Evolutionary conservation across 148 eudicot species (phyloP), one percentile per base, ranked within the genome.

Genomic region (Diospyros kaki): DNA sequence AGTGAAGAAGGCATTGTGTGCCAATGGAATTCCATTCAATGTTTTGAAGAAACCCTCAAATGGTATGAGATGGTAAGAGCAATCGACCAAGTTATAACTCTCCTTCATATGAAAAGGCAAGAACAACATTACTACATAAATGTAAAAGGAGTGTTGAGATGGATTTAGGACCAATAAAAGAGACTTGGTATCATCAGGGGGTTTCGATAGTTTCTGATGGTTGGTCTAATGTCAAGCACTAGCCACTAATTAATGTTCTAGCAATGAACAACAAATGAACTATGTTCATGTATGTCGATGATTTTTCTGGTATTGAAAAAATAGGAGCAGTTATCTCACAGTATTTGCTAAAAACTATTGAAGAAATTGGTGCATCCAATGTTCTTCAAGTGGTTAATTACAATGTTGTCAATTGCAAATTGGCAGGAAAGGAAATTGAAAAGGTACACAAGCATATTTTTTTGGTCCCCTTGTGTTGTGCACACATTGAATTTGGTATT

Each of bases 401-500:
- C 5, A 64, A 52, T 69, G 59, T 59, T 3, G n/a, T 59, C 18
- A 69, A 69, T 53, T 69, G 72, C 58, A 76, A 73, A 53, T 17
- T 54, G 8, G 66, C 70, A 0, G 59, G 77, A 15, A 76, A 67
- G 42, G 64, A 59, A 13, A 45, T 81, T 0, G 51, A 67, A 43
- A 52, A 81, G 74, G 65, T 60, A 73, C 53, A 67, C 11, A 72
- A 66, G 12, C 83, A 79, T 61, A 72, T 81, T 4, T 69, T 69
- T 69, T 41, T 71, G 68, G 28, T 28, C 28, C 60, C 41, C 70
- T 7, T 53, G 46, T 4, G 58, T 0, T 28, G 28, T 28, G 28
- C 28, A 28, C 28, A 28, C 28, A 28, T 28, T 28, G 28, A 28
- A 28, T 28, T 28, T 28, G 28, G 28, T 28, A 28, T 28, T 28